phyloP scores from a whole-genome alignment of 768 basidiomycete species.

The Dioszegia aurantiaca region DNA sequence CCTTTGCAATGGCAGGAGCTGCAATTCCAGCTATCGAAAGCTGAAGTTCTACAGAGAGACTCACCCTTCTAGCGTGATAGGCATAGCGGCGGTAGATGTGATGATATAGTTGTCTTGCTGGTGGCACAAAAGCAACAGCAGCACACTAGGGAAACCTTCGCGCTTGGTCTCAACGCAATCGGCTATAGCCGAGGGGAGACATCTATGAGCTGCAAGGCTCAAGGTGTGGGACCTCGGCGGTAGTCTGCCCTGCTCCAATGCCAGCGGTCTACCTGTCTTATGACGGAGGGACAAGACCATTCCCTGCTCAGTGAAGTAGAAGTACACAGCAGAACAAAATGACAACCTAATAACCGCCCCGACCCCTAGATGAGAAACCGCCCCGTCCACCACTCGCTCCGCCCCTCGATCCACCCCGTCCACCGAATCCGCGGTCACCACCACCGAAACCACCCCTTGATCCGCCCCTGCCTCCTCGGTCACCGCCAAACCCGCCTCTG shows the following conservation, averaged over 20 bases:
- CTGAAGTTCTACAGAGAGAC: not conserved
- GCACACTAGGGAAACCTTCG: too few species aligned
- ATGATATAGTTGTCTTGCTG: not conserved
- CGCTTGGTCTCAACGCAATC: too few species aligned
- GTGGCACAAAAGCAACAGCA: too few species aligned
- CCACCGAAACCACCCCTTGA: constrained; percentile 42
- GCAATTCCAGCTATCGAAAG: constrained; percentile 1
- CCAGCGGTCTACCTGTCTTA: too few species aligned
- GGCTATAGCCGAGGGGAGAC: too few species aligned
- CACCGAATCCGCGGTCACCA: constrained; percentile 48
- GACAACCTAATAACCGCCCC: constrained; percentile 29
- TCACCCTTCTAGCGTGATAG: constrained; percentile 47
- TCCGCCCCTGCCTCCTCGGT: constrained; percentile 54
- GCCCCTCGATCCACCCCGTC: constrained; percentile 34
- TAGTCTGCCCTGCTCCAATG: too few species aligned
- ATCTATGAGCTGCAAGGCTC: too few species aligned
- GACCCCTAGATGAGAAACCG: constrained; percentile 30
- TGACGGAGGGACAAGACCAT: too few species aligned
- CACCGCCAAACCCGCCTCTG: constrained; percentile 38
- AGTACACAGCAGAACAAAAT: constrained; percentile 1
- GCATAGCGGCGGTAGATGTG: constrained; percentile 29
- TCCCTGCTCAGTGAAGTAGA: constrained; percentile 16
- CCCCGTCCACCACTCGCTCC: constrained; percentile 40
- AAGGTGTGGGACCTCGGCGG: too few species aligned
- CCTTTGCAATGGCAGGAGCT: constrained; percentile 51